Conservation (phyloP, 768 basidiomycete species). For the Xanthoconium stramineum region DNA sequence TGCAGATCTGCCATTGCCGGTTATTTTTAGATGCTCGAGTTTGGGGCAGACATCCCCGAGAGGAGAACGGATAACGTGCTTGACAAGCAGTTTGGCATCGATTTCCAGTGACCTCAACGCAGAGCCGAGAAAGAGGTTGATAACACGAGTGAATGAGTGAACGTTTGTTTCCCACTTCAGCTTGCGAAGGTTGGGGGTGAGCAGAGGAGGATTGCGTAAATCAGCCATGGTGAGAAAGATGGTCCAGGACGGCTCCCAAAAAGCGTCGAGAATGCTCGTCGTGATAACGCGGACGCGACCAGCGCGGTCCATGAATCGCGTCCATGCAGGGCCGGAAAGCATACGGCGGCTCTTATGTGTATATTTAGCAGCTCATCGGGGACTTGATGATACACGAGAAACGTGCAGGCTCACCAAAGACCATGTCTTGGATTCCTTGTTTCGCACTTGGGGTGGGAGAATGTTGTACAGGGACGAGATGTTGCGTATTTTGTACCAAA, state of each 20-base stretch:
- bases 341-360: conserved; percentile 15
- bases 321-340: conserved; percentile 18
- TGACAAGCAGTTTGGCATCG: conserved; percentile 18
- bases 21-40: conserved; percentile 21
- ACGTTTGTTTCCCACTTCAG: conserved; percentile 15
- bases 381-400: not conserved
- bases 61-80: conserved; percentile 3
- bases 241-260: not conserved
- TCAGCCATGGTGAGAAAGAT: conserved; percentile 16
- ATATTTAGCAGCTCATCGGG: not conserved
- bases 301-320: conserved; percentile 16
- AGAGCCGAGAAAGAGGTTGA: conserved; percentile 24
- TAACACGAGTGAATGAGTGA: not conserved
- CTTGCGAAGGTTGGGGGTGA: conserved; percentile 23
- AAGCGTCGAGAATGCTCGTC: not conserved
- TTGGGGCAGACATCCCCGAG: conserved; percentile 17
- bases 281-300: conserved; percentile 14
- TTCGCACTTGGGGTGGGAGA: conserved; percentile 17
- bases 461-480: conserved; percentile 13
- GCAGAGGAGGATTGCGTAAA: conserved; percentile 15
- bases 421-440: conserved; percentile 13
- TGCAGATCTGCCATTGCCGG: conserved; percentile 17
- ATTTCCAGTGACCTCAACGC: conserved; percentile 22
- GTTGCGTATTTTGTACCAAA: conserved; percentile 19
- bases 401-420: conserved; percentile 14